Conservation (phyloP, 805 yeast species). For the Pichia kluyveri region DNA sequence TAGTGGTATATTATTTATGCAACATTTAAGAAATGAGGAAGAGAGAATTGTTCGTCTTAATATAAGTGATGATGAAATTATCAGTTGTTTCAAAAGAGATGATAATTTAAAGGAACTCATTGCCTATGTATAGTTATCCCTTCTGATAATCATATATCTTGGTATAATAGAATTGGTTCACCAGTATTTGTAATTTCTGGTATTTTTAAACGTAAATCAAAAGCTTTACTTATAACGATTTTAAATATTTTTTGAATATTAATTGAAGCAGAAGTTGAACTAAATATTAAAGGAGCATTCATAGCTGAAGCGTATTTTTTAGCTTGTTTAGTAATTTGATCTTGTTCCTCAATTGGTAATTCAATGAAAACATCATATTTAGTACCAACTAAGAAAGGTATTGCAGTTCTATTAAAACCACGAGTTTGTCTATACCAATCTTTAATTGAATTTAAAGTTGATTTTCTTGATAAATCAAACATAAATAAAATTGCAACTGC, state of each 20-base stretch:
- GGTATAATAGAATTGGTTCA: conserved; percentile 81
- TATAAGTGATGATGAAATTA: conserved; percentile 62
- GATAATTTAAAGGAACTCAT: conserved; percentile 28
- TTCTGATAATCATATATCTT: conserved; percentile 14
- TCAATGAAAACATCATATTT: conserved; percentile 84
- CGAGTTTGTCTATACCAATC: conserved; percentile 94
- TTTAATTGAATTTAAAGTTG: conserved; percentile 78
- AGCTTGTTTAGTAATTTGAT: conserved; percentile 74
- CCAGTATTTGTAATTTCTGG: conserved; percentile 82
- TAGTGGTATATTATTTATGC: conserved; percentile 66
- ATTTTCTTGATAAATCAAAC: conserved; percentile 82
- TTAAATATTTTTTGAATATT: conserved; percentile 92
- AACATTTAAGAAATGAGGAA: conserved; percentile 61
- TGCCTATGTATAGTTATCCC: background rate
- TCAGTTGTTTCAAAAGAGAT: conserved; percentile 52
- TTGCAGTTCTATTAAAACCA: conserved; percentile 82
- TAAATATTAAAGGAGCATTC: conserved; percentile 77
- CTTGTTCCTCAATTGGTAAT: conserved; percentile 69
- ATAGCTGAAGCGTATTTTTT: conserved; percentile 80
- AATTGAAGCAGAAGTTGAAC: conserved; percentile 86
- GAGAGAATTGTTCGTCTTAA: conserved; percentile 53
- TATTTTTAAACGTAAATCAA: conserved; percentile 71
- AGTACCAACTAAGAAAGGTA: conserved; percentile 87
- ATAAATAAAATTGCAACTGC: conserved; percentile 86
- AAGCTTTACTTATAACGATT: conserved; percentile 80